Conservation (phyloP, 306 rosid species). For the Quercus cerris region DNA sequence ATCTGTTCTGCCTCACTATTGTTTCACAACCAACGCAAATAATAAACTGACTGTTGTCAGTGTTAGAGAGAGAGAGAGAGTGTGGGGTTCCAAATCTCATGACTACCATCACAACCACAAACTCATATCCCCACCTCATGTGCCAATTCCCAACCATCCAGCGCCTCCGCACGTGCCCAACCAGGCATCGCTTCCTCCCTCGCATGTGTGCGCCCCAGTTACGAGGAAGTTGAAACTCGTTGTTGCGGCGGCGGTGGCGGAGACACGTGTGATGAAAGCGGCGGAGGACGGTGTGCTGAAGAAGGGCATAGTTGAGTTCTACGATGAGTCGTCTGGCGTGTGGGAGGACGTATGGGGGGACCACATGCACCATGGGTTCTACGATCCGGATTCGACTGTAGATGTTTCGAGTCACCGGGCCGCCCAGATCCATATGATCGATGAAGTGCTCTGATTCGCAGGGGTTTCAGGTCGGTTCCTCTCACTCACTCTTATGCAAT, state of each 20-base stretch:
- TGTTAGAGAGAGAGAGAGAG: too few relatives aligned
- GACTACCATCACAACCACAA: too few relatives aligned
- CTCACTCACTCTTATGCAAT: too few relatives aligned
- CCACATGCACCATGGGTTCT: slow-evolving; percentile 94
- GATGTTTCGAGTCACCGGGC: slow-evolving; percentile 65
- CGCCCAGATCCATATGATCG: slow-evolving; percentile 91
- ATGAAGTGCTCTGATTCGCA: slow-evolving; percentile 67
- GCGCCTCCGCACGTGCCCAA: neutral
- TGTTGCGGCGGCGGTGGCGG: neutral
- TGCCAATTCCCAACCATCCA: neutral
- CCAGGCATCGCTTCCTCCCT: neutral
- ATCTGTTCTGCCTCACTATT: too few relatives aligned
- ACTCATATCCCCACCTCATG: too few relatives aligned
- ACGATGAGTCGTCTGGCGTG: slow-evolving; percentile 73
- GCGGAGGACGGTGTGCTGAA: slow-evolving; percentile 22
- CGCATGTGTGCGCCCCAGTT: neutral
- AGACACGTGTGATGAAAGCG: too few relatives aligned
- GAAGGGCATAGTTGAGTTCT: slow-evolving; percentile 78
- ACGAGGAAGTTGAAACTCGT: neutral
- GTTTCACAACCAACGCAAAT: too few relatives aligned
- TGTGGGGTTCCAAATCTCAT: too few relatives aligned
- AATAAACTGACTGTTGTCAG: too few relatives aligned
- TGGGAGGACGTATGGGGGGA: slow-evolving; percentile 97
- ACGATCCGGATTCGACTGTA: slow-evolving; percentile 42
- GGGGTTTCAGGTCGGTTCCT: slow-evolving; percentile 25